Conservation (phyloP, 148 eudicot species). For the Camellia sinensis region DNA sequence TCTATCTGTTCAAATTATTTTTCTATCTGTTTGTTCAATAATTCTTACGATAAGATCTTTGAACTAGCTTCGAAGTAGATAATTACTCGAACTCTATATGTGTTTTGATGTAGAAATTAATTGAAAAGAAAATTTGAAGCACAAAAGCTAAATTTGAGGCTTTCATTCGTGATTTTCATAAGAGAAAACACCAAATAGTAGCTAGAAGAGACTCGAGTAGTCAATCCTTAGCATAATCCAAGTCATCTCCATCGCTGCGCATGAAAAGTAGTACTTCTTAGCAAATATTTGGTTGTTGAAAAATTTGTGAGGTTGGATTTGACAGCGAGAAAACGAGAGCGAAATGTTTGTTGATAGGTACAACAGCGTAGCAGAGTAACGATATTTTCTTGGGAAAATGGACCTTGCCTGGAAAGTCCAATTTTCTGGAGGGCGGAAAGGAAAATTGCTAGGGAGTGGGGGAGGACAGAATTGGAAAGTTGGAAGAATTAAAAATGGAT, state of each 20-base stretch:
- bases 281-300: constrained; percentile 25
- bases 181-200: constrained; percentile 59
- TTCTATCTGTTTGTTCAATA: too few species aligned
- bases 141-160: constrained; percentile 40
- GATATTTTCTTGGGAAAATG: neutral
- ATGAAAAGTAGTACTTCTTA: constrained; percentile 31
- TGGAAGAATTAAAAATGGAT: too few species aligned
- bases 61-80: neutral
- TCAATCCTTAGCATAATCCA: constrained; percentile 76
- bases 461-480: neutral
- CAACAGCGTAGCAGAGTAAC: neutral
- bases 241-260: constrained; percentile 43
- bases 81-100: neutral
- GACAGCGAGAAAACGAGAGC: constrained; percentile 2
- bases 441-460: neutral
- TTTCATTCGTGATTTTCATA: constrained; percentile 71
- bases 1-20: too few species aligned
- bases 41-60: neutral
- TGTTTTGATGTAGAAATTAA: too few species aligned
- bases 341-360: neutral
- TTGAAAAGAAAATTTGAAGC: neutral
- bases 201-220: constrained; percentile 69
- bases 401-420: neutral
- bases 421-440: neutral
- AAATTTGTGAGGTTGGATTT: neutral